Conservation (phyloP, 768 basidiomycete species). For the Sporobolomyces pararoseus region DNA sequence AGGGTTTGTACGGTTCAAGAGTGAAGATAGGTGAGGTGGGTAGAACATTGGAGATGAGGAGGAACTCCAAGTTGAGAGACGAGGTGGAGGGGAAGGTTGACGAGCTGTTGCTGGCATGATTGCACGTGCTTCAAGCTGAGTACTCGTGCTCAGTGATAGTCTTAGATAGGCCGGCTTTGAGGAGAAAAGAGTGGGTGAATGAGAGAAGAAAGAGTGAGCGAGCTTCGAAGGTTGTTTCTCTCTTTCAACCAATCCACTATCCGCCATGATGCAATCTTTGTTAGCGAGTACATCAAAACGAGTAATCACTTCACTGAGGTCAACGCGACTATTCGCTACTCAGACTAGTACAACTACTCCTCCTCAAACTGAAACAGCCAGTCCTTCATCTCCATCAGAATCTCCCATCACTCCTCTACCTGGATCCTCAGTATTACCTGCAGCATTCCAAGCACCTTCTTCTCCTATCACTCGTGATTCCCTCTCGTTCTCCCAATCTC, state of each 20-base stretch:
- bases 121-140: too few species aligned
- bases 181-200: too few species aligned
- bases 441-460: slow-evolving; percentile 23
- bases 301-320: neutral
- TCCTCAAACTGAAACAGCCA: neutral
- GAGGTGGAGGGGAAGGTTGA: neutral
- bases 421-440: slow-evolving; percentile 27
- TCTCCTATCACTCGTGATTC: neutral
- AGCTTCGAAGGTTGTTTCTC: neutral
- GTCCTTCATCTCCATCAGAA: neutral
- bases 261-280: neutral
- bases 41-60: slow-evolving; percentile 13
- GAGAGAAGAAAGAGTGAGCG: too few species aligned
- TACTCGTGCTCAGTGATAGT: too few species aligned
- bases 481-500: neutral
- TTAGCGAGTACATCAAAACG: neutral
- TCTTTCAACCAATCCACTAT: neutral
- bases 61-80: too few species aligned
- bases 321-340: slow-evolving; percentile 9
- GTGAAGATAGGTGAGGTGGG: slow-evolving; percentile 12
- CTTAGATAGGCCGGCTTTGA: too few species aligned
- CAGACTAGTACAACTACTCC: neutral
- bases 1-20: slow-evolving; percentile 6
- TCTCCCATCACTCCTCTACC: slow-evolving; percentile 7
- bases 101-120: neutral